These are phyloP conservation scores for Cutaneotrichosporon daszewskae DNA, from an alignment of 1,284 basidiomycete genomes.

Conservation along the genomic window DNA sequence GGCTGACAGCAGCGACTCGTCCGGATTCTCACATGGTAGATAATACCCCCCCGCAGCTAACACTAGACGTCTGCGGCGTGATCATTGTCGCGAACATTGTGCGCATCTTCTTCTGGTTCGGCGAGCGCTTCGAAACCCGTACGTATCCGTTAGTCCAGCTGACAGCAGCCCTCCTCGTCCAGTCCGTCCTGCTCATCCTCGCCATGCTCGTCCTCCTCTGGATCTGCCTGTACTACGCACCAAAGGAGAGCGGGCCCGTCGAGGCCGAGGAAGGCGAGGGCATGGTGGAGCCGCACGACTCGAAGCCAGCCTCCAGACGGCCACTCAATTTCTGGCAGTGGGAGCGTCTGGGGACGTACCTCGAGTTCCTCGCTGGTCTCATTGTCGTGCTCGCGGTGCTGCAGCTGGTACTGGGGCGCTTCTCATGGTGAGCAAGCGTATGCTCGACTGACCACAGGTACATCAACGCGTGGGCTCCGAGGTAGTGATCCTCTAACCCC, in stretches of 20 bases:
- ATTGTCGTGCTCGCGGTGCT: constrained; percentile 44
- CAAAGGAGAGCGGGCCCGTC: constrained; percentile 6
- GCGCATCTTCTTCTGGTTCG: constrained; percentile 51
- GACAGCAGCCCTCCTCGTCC: constrained; percentile 46
- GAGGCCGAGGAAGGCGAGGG: constrained; percentile 4
- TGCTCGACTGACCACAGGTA: constrained; percentile 25
- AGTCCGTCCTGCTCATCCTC: constrained; percentile 50
- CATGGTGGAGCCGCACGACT: not conserved
- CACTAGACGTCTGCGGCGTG: constrained; percentile 41
- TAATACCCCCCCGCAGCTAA: not conserved
- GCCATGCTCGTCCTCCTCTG: constrained; percentile 51
- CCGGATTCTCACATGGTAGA: constrained; percentile 45
- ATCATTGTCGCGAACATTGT: constrained; percentile 48
- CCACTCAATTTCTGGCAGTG: constrained; percentile 51
- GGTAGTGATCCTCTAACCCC: constrained; percentile 19
- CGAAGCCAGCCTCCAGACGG: not conserved
- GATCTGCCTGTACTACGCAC: constrained; percentile 50
- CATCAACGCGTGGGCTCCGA: constrained; percentile 30
- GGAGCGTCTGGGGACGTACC: constrained; percentile 47
- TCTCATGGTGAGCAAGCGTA: constrained; percentile 30
- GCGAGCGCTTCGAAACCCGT: constrained; percentile 50
- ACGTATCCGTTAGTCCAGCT: constrained; percentile 10
- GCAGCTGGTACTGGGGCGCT: constrained; percentile 39
- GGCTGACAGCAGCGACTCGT: constrained; percentile 40
- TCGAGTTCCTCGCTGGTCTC: constrained; percentile 50